Conservation (phyloP, 2,329 filamentous ascomycete species). For the Fusarium neocosmosporiellum region DNA sequence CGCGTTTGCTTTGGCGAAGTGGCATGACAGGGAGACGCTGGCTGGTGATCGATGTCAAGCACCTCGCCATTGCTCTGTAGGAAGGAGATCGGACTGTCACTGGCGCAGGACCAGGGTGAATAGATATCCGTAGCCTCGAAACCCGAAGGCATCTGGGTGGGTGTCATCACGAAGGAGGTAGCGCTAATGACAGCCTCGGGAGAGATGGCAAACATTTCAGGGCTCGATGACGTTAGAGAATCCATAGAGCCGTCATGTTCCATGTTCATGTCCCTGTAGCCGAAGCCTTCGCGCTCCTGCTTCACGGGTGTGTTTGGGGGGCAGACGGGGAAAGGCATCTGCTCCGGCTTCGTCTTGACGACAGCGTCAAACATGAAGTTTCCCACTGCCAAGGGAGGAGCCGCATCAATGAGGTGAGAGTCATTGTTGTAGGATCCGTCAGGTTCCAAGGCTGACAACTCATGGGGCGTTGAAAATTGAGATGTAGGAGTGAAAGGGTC, state of each 20-base stretch:
- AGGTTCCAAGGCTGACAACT: slow-evolving; percentile 48
- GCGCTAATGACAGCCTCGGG: background rate
- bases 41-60: background rate
- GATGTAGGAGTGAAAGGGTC: slow-evolving; percentile 57
- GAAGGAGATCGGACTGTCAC: background rate
- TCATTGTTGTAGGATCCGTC: background rate
- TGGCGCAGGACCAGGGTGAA: background rate
- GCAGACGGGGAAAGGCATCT: background rate
- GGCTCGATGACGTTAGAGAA: background rate
- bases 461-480: slow-evolving; percentile 54
- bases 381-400: background rate
- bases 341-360: background rate
- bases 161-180: background rate
- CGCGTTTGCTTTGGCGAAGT: background rate
- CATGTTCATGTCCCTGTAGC: background rate
- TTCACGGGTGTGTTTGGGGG: background rate
- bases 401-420: background rate
- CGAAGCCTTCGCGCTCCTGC: background rate
- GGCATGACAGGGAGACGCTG: background rate
- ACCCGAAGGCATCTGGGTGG: background rate
- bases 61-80: background rate
- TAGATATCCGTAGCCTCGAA: background rate
- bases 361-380: background rate
- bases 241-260: background rate
- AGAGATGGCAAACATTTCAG: background rate